Base-by-base conservation (phyloP, 2,329 filamentous ascomycete genomes). In the Arthroderma uncinatum region DNA sequence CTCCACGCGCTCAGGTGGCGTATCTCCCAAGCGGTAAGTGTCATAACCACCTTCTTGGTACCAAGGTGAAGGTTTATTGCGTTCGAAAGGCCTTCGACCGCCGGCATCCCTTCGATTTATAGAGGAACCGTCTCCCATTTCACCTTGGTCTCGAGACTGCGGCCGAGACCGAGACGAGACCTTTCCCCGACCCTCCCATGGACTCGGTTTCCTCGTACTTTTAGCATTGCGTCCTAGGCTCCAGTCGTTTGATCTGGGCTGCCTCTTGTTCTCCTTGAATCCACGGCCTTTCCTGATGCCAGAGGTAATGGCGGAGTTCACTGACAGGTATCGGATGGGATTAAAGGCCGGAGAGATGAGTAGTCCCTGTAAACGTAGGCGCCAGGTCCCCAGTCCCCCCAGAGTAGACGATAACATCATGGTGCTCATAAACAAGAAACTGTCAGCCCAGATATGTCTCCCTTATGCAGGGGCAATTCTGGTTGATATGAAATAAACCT, bases 261-360 rank as follows among this genome's bases (percentile, higher is more conserved):
- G 12, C 25, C 25, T 30, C 44, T 50, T 50, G 5, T 9, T 23
- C 23, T 28, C 14, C 14, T 25, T 12, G 14, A 50, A 50, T 30
- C n/a, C 44, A 16, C 25, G 44, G 25, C 44, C 44, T 70, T 68
- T 73, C 65, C 83, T 81, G 56, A 89, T 75, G 12, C 86, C 86
- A 48, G 79, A 76, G 62, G 83, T 80, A 65, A 90, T 89, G 44
- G 85, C 85, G 8, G 85, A 86, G 59, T 76, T 80, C 40, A 88
- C 77, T 42, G 82, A 84, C 21, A 79, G 78, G 65, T 73, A 65
- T 59, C 78, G 76, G 34, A 66, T 12, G 30, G 19, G 21, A 25
- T 37, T 53, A 16, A 23, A 21, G 10, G 30, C 30, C 19, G 21
- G 28, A 14, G n/a, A 37, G 16, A n/a, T 21, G 4, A 37, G 16